These are phyloP conservation scores for Lupinus albus DNA, from an alignment of 306 rosid species.

Conservation along the genomic window DNA sequence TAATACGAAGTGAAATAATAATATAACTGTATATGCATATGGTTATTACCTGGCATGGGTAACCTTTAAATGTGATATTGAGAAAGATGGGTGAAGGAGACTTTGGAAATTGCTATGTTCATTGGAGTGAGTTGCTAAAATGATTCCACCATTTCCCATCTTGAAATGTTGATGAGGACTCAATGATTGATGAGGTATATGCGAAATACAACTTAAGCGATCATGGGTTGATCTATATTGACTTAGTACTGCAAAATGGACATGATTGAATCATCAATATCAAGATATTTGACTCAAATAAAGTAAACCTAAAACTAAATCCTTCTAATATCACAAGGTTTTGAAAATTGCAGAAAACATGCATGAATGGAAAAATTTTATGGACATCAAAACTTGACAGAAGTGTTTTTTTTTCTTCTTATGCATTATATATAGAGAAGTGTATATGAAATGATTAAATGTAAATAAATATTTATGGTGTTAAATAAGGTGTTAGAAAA, in stretches of 20 bases:
- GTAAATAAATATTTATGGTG: no score
- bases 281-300: no score
- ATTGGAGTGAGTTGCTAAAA: conserved; percentile 43
- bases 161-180: conserved; percentile 51
- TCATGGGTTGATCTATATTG: conserved; percentile 37
- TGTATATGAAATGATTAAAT: no score
- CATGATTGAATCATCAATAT: background rate
- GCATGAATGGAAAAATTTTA: no score
- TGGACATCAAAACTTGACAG: no score
- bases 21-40: background rate
- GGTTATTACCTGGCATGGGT: conserved; percentile 50
- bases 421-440: no score
- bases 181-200: conserved; percentile 30
- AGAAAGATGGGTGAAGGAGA: conserved; percentile 37
- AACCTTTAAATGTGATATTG: conserved; percentile 41
- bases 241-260: conserved; percentile 42
- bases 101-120: conserved; percentile 35
- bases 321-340: background rate
- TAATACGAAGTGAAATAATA: no score
- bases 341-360: no score
- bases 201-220: conserved; percentile 33
- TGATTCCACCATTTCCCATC: conserved; percentile 61
- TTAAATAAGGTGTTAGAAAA: no score
- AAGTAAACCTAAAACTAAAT: no score
- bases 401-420: no score